Conservation (phyloP, 2,329 filamentous ascomycete species). For the Helotiales sp. region DNA sequence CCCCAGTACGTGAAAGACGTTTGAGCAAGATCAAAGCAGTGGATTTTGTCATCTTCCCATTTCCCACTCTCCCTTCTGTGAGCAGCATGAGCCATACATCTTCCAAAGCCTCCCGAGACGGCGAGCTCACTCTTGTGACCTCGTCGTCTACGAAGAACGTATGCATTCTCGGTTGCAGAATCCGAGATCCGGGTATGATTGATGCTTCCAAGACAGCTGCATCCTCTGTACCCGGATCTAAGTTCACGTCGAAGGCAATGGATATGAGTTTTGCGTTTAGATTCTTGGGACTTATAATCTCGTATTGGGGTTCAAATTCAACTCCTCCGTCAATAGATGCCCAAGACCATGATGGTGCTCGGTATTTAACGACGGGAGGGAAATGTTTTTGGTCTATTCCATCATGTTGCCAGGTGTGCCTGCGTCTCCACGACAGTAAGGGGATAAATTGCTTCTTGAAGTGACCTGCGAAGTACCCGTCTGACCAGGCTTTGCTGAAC, state of each 20-base stretch:
- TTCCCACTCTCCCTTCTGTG: neutral
- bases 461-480: conserved; percentile 14
- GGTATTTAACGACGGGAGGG: neutral
- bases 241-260: neutral
- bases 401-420: too few species aligned
- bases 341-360: neutral
- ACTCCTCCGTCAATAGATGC: neutral
- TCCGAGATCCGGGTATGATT: neutral
- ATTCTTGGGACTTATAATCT: neutral
- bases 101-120: neutral
- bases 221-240: neutral
- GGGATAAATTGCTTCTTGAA: conserved; percentile 18
- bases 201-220: neutral
- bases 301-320: neutral
- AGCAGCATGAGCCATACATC: neutral
- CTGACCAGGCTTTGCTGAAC: conserved; percentile 12
- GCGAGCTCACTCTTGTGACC: neutral
- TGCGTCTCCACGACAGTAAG: neutral
- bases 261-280: neutral
- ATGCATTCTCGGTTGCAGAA: neutral
- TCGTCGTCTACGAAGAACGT: neutral
- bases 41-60: neutral
- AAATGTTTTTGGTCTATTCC: neutral
- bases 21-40: neutral
- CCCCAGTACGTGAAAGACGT: too few species aligned